Evolutionary conservation across 768 basidiomycete genomes (phyloP), one percentile per base, ranked within the genome.

Genomic region (Leccinum olivaceopallidum): DNA sequence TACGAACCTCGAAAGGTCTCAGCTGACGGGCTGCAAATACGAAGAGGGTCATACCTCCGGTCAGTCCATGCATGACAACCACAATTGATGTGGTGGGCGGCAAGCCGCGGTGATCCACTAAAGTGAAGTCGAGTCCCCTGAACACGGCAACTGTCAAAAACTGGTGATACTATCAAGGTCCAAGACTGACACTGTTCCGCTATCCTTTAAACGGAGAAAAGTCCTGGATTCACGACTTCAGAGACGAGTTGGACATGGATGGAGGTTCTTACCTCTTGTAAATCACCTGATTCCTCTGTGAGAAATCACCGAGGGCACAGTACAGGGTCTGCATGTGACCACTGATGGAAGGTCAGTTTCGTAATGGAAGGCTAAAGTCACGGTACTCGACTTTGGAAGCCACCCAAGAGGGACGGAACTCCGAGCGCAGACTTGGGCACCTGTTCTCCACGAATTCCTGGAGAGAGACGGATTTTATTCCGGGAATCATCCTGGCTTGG

Each of bases 1-100:
- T 96, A 85, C 20, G 92, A 94, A 47, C 92, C 92, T 92, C 65
- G 62, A 63, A 58, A 60, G 47, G 42, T 24, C 34, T 66, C 36
- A 65, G 28, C 26, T 30, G 44, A 62, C 48, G 34, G 49, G 26
- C 42, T 28, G 10, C 37, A 32, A 26, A 36, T 49, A 51, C 36
- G 22, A 59, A 37, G 50, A 51, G 47, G 18, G 56, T 20, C 14
- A 49, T 64, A 75, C 73, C 73, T 58, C 73, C 73, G 22, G 73
- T 74, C 22, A 74, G 56, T 26, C 73, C 73, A 20, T 74, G 73
- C 67, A 64, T 59, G 26, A 75, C 74, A 4, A 74, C 74, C 28
- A 74, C 58, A 36, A 74, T 65, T 22, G 74, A 74, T 42, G 73
- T 70, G 42, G 71, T 60, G 24, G 60, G 52, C 10, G 52, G 54